Percentiles rank a stretch among this genome's conserved stretches.
Evolutionary conservation across 2,329 filamentous ascomycete genomes (phyloP).

Genomic region (Cryphonectria parasitica): DNA sequence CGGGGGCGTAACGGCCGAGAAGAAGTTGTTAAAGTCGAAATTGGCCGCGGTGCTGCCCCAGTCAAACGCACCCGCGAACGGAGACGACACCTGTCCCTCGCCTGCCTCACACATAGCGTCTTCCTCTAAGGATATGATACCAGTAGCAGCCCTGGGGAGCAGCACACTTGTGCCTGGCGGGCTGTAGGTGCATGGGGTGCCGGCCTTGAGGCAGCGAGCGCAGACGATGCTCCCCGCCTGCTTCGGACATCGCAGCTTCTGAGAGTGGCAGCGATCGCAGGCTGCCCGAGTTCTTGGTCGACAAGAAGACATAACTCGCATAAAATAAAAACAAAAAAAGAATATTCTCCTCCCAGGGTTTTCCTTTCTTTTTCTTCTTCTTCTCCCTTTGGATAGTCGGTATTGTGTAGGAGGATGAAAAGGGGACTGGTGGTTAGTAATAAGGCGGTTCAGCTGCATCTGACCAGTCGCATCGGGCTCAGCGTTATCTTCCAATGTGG

Average conservation of each 20-base stretch:
- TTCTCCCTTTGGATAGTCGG: neutral
- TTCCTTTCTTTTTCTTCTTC: no score
- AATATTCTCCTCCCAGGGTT: neutral
- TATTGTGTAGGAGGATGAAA: neutral
- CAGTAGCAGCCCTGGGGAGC: conserved; percentile 30
- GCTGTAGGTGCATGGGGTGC: conserved; percentile 47
- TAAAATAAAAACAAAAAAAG: no score
- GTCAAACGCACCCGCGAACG: neutral
- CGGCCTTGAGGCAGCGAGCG: conserved; percentile 47
- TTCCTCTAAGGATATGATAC: neutral
- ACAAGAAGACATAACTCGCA: neutral
- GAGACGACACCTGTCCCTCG: neutral
- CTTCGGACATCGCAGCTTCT: conserved; percentile 52
- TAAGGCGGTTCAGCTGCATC: neutral
- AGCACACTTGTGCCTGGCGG: conserved; percentile 37
- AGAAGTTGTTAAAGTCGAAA: conserved; percentile 17
- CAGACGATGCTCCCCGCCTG: conserved; percentile 42
- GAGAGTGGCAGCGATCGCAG: conserved; percentile 39
- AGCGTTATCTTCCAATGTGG: no score
- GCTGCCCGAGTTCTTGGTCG: neutral
- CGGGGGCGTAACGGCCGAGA: neutral
- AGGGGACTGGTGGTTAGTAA: neutral
- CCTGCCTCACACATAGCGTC: neutral
- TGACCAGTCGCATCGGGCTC: no score
- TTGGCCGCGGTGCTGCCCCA: conserved; percentile 12